Percentiles rank a stretch among this genome's conserved stretches.
Evolutionary conservation across 2,329 filamentous ascomycete genomes (phyloP).

Genomic region (Paecilomyces dactylethromorphus): DNA sequence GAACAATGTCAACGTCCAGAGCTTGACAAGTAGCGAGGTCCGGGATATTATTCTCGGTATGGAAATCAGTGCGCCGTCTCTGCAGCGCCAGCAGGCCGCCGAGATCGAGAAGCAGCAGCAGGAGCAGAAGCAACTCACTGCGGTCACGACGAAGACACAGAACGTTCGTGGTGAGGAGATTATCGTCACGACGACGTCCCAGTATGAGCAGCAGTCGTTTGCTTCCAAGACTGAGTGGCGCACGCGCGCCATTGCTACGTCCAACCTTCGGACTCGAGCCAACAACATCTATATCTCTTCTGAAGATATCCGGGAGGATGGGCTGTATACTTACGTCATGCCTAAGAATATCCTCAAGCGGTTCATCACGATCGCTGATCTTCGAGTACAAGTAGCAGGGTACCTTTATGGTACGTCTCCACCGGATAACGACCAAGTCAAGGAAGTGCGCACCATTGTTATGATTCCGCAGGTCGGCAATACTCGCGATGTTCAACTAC

Average conservation of each 20-base stretch:
- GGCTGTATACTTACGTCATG: slow-evolving; percentile 91
- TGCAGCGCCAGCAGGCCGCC: slow-evolving; percentile 96
- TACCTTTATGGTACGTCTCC: slow-evolving; percentile 92
- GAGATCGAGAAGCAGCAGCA: slow-evolving; percentile 99
- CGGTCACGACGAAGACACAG: slow-evolving; percentile 96
- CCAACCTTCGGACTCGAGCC: slow-evolving; percentile 83
- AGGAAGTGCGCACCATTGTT: slow-evolving; percentile 93
- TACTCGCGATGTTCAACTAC: slow-evolving; percentile 83
- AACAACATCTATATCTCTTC: slow-evolving; percentile 99
- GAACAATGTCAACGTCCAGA: slow-evolving; percentile 98
- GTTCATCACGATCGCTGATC: slow-evolving; percentile 95
- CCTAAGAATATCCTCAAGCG: slow-evolving; percentile 97
- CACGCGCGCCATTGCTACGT: slow-evolving; percentile 90
- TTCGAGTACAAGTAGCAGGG: slow-evolving; percentile 91
- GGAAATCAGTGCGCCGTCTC: slow-evolving; percentile 96
- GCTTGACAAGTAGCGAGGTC: slow-evolving; percentile 92
- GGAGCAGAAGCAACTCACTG: slow-evolving; percentile 92
- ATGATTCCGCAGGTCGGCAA: slow-evolving; percentile 97
- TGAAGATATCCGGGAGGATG: slow-evolving; percentile 84
- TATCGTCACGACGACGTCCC: slow-evolving; percentile 94
- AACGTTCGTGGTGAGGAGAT: slow-evolving; percentile 97
- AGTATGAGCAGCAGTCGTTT: slow-evolving; percentile 96
- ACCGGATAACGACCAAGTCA: slow-evolving; percentile 90
- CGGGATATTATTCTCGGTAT: slow-evolving; percentile 98
- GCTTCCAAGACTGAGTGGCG: slow-evolving; percentile 99